These are phyloP conservation scores for Paramarasmius palmivorus DNA, from an alignment of 1,284 basidiomycete species.

Conservation along the genomic window DNA sequence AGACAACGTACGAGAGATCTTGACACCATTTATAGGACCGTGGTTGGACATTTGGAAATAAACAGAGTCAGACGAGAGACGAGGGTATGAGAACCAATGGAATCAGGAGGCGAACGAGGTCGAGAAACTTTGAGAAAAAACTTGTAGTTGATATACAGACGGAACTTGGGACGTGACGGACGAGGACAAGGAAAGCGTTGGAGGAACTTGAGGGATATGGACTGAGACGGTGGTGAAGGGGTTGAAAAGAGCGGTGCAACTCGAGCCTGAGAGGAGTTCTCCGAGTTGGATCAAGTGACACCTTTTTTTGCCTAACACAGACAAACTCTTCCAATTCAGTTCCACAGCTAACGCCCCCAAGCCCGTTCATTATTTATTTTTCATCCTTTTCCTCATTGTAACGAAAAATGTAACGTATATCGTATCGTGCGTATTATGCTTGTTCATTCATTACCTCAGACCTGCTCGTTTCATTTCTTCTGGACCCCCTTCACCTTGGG, in stretches of 20 bases:
- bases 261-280: too few species aligned
- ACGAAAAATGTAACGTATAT: too few species aligned
- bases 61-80: conserved; percentile 13
- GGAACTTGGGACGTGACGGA: background rate
- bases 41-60: conserved; percentile 63
- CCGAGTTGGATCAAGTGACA: too few species aligned
- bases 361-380: too few species aligned
- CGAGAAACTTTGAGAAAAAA: conserved; percentile 22
- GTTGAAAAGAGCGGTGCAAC: conserved; percentile 6
- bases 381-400: too few species aligned
- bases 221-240: background rate
- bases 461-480: too few species aligned
- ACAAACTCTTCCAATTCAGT: too few species aligned
- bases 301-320: too few species aligned
- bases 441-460: too few species aligned
- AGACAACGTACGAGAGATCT: conserved; percentile 77
- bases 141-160: conserved; percentile 6
- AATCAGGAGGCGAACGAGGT: conserved; percentile 21
- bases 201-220: background rate
- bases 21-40: conserved; percentile 88
- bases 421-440: too few species aligned
- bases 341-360: too few species aligned
- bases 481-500: too few species aligned
- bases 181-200: background rate
- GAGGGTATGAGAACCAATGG: conserved; percentile 14